phyloP scores from a whole-genome alignment of 768 basidiomycete genomes.

The Cytidiella melzeri region DNA sequence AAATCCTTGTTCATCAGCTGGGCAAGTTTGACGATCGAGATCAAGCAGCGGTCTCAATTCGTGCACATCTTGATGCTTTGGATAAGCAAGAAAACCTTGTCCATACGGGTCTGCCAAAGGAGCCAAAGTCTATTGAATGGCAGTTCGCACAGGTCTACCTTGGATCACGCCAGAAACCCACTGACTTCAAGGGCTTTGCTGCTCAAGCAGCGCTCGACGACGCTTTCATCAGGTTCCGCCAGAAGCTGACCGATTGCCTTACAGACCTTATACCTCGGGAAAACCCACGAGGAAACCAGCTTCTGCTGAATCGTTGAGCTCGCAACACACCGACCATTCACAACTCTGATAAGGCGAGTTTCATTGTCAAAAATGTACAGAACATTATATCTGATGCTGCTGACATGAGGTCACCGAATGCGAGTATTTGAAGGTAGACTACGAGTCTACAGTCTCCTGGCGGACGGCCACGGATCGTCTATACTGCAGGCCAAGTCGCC shows the following conservation, averaged over 20 bases:
- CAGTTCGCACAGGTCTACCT: constrained; percentile 1
- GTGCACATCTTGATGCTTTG: constrained; percentile 1
- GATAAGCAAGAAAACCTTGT: background rate
- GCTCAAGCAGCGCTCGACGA: background rate
- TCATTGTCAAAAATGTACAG: background rate
- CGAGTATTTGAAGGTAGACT: constrained; percentile 14
- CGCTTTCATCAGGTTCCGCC: background rate
- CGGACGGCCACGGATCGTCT: background rate
- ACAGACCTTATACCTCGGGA: background rate
- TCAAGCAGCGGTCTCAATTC: background rate
- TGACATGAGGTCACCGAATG: constrained; percentile 13
- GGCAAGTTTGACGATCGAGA: background rate
- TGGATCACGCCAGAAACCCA: background rate
- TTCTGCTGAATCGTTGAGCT: too few species aligned
- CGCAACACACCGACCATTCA: background rate
- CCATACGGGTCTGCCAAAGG: too few species aligned
- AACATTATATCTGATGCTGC: too few species aligned
- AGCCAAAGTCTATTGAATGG: background rate
- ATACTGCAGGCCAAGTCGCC: background rate
- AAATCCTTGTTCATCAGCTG: background rate
- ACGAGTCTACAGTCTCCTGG: constrained; percentile 19
- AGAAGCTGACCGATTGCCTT: background rate
- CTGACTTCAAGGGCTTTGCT: background rate
- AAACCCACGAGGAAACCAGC: background rate
- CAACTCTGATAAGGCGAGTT: background rate